Evolutionary conservation across 768 basidiomycete species (phyloP), one percentile per base, ranked within the genome.

Genomic region (Tricholoma hemisulphureum): DNA sequence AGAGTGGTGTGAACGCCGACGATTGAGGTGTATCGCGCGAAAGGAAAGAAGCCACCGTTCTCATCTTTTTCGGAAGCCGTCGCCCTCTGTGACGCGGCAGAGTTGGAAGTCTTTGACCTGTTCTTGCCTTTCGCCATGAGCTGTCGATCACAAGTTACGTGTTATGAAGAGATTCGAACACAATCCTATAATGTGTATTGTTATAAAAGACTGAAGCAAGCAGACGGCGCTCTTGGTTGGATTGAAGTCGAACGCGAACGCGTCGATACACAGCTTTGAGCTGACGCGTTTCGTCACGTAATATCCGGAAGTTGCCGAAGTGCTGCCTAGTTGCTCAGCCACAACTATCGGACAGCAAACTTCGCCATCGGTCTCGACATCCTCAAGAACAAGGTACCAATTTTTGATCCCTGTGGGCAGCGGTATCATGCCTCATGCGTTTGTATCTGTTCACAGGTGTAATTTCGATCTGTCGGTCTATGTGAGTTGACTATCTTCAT

Each of bases 1-100:
- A 92, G 83, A 14, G 82, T 77, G 1, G 82, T 77, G 66, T 88
- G 87, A 6, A 91, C 85, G 45, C 84, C 85, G 20, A 90, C 83
- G 23, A 84, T 72, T 28, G 88, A 86, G 56, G 81, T 80, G 73
- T 90, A 91, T 23, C 77, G 77, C 5, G 80, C 78, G 56, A 83
- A 65, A 32, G 64, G 62, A 35, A 65, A 65, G 51, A 63, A 65
- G 21, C 56, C 59, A 16, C 55, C 16, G 11, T 43, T 53, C 0
- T 23, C 32, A 35, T 7, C 13, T 2, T 8, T n/a, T n/a, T 52
- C 39, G 16, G 31, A n/a, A 6, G 35, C 18, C 26, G 3, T 18
- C 6, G 29, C 13, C 21, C 41, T 45, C 32, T 56, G 56, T 10
- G 43, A 6, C 7, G 52, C 7, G 3, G 11, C 39, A 28, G 51